Evolutionary conservation across 441 rosid genomes (phyloP), one percentile per base, ranked within the genome.

Genomic region (Erodium moschatum): DNA sequence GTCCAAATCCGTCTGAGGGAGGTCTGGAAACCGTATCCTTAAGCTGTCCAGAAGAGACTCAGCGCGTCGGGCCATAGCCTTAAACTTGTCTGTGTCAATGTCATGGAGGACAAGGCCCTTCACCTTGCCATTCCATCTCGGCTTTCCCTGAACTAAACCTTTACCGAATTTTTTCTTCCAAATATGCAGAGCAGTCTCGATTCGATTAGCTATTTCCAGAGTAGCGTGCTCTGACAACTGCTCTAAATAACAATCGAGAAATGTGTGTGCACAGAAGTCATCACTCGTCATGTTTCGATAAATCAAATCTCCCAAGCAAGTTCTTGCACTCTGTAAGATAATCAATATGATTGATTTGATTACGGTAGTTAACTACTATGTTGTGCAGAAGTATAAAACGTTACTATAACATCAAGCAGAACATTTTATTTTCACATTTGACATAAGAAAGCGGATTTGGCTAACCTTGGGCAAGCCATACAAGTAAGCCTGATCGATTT

Each of bases 391-490:
- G n/a, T n/a, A n/a, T n/a, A n/a, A n/a, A n/a, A n/a, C n/a, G n/a
- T n/a, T n/a, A n/a, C n/a, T n/a, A n/a, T n/a, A n/a, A n/a, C n/a
- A n/a, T n/a, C n/a, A n/a, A n/a, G n/a, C n/a, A n/a, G n/a, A n/a
- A n/a, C n/a, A n/a, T n/a, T n/a, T n/a, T n/a, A n/a, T n/a, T n/a
- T n/a, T n/a, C n/a, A n/a, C n/a, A n/a, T 0, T 35, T 35, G 4
- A 4, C n/a, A 48, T 48, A 13, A 48, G 16, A 48, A n/a, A 48
- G 12, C 56, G 1, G 13, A 56, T 46, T 44, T 76, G 48, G 24
- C 67, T n/a, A 75, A 87, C 92, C 88, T 83, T 87, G n/a, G 92
- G 88, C 71, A 87, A 83, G 72, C 83, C 69, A 20, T 84, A 87
- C 10, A 85, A 68, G 75, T 85, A 87, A 68, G 81, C 80, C 69